A percentile compares a stretch with the other conserved stretches of the same genome.
Conservation (phyloP, 2,329 filamentous ascomycete genomes). For the Aspergillus sp. region DNA sequence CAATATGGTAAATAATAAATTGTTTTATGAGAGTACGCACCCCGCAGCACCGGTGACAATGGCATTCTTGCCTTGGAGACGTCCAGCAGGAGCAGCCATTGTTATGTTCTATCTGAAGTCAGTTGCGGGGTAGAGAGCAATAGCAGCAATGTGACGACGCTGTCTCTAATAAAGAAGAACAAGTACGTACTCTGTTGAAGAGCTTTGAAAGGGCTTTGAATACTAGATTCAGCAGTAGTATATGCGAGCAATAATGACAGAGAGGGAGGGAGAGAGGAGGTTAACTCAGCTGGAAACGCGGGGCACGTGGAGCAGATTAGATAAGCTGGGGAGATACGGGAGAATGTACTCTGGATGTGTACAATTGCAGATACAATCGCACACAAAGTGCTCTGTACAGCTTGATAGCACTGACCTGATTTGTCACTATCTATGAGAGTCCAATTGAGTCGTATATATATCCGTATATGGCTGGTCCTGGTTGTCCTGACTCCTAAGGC, state of each 20-base stretch:
- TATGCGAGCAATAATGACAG: no score
- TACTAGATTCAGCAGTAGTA: no score
- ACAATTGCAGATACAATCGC: no score
- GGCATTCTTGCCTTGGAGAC: slow-evolving; percentile 60
- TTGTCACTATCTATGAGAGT: neutral
- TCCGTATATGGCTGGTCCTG: no score
- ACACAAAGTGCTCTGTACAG: neutral
- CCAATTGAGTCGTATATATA: no score
- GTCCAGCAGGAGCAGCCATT: slow-evolving; percentile 20
- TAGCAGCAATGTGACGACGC: neutral
- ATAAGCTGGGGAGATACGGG: neutral
- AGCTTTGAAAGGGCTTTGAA: neutral
- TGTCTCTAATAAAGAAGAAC: neutral
- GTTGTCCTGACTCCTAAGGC: neutral
- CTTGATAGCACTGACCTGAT: neutral
- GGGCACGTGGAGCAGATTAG: neutral
- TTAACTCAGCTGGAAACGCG: neutral
- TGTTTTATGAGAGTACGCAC: slow-evolving; percentile 46
- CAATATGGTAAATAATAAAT: neutral
- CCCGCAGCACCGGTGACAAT: slow-evolving; percentile 80
- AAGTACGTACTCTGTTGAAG: neutral
- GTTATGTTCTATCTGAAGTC: neutral
- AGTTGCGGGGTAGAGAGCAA: neutral
- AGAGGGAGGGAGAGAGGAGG: no score
- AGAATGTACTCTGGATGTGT: no score